These are phyloP conservation scores for Ophiostoma tasmaniense DNA, from an alignment of 2,329 filamentous ascomycete genomes.

Conservation along the genomic window DNA sequence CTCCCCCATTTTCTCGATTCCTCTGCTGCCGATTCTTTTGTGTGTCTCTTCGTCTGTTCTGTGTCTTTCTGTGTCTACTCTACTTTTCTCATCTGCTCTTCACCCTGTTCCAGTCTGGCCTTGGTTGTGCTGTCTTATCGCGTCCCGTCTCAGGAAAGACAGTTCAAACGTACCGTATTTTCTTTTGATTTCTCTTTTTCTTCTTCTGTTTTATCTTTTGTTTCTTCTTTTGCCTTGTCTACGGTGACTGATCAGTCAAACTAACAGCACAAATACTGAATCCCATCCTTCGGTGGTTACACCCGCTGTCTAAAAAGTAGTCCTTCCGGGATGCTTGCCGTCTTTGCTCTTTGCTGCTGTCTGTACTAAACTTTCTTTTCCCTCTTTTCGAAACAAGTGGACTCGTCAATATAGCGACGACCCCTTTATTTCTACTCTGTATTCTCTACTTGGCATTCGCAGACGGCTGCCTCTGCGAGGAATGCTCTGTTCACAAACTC, in stretches of 20 bases:
- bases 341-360: background rate
- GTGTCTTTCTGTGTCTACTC: background rate
- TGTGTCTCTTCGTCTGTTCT: background rate
- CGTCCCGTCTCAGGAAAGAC: background rate
- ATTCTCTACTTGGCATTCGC: background rate
- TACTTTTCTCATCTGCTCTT: background rate
- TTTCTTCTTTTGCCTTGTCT: too few relatives aligned
- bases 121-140: background rate
- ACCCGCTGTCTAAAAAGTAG: constrained; percentile 4
- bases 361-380: background rate
- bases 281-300: background rate
- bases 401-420: background rate
- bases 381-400: constrained; percentile 7
- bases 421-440: background rate
- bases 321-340: background rate
- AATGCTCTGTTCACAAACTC: background rate
- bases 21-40: too few relatives aligned
- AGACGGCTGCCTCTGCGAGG: background rate
- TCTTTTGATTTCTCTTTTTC: background rate
- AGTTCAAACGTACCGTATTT: background rate
- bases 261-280: background rate
- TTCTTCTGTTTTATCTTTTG: background rate
- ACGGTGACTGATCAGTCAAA: too few relatives aligned
- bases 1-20: background rate
- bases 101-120: background rate